Base-by-base conservation (phyloP, 176 grass and related monocot genomes). In the Triticum monococcum region DNA sequence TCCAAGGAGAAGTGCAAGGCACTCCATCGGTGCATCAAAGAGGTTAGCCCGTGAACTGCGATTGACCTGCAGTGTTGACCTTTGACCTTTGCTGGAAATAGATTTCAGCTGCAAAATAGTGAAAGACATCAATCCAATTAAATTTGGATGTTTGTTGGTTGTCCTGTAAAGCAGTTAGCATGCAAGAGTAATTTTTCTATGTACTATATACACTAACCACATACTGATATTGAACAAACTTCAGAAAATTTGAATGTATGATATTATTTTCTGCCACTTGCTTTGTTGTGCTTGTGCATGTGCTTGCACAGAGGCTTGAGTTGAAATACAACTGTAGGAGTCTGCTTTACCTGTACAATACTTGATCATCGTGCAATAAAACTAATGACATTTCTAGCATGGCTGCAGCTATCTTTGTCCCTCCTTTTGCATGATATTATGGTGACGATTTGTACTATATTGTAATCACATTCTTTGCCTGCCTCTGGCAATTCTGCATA, bases 21-120 rank as follows among this genome's bases (percentile, higher is more conserved):
- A 84, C 89, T 96, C 25, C 75, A 88, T 85, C 84, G 70, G 85
- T 96, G 89, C 87, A 91, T 96, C 50, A 90, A 84, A 87, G 89
- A 93, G 94, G 91, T 91, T 56, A 87, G 75, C 52, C 24, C 22
- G 37, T 87, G 17, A 59, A 22, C 20, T 22, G 7, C 3, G 62
- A 16, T 33, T 36, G 25, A 0, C 13, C 24, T 85, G 72, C 9
- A 23, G 28, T 17, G 8, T 25, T 62, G 23, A 4, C 45, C 54
- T 57, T 57, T 52, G 48, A 17, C 48, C 2, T 20, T 35, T 64
- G 11, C 43, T 64, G 18, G 38, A 46, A 75, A 77, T 37, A 3
- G 40, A 65, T 85, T 76, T 12, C 74, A 67, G 38, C 14, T 74
- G 23, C 1, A 59, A 60, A 83, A 50, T 11, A 7, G 23, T 83